These are phyloP conservation scores for Karstenula rhodostoma DNA, from an alignment of 2,329 filamentous ascomycete species.

Conservation along the genomic window DNA sequence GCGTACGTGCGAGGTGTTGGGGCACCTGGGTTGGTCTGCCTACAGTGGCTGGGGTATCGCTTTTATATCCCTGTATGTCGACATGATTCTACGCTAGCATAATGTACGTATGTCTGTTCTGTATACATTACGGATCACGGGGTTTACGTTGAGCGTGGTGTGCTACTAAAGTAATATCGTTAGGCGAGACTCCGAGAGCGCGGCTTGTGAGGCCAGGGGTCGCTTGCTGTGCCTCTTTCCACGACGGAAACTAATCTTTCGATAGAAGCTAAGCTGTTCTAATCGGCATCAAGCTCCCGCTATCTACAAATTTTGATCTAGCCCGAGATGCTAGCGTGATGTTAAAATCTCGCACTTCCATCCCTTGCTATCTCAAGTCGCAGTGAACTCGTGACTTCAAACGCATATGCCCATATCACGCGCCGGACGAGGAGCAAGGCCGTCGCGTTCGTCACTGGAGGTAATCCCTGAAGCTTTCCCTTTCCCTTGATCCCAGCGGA, in stretches of 20 bases:
- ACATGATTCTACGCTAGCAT: not conserved
- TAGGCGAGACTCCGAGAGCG: no score
- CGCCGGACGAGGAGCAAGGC: not conserved
- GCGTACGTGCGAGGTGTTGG: not conserved
- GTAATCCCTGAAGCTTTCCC: not conserved
- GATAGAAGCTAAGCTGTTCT: not conserved
- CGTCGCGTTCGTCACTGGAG: not conserved
- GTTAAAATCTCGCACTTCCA: not conserved
- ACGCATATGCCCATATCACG: not conserved
- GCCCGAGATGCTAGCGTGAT: not conserved
- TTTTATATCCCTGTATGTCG: not conserved
- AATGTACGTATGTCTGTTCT: slow-evolving; percentile 1
- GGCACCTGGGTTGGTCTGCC: not conserved
- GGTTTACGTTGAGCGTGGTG: not conserved
- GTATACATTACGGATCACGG: not conserved
- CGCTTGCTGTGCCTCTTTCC: not conserved
- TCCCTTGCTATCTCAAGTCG: not conserved
- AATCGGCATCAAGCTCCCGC: not conserved
- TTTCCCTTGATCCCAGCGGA: not conserved
- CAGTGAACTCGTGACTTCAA: not conserved
- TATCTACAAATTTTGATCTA: not conserved
- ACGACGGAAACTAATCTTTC: not conserved
- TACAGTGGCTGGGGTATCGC: not conserved
- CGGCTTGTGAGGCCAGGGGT: no score
- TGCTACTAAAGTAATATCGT: no score